Evolutionary conservation across 768 basidiomycete species (phyloP).

Genomic region (Krasilnikovozyma curviuscula): DNA sequence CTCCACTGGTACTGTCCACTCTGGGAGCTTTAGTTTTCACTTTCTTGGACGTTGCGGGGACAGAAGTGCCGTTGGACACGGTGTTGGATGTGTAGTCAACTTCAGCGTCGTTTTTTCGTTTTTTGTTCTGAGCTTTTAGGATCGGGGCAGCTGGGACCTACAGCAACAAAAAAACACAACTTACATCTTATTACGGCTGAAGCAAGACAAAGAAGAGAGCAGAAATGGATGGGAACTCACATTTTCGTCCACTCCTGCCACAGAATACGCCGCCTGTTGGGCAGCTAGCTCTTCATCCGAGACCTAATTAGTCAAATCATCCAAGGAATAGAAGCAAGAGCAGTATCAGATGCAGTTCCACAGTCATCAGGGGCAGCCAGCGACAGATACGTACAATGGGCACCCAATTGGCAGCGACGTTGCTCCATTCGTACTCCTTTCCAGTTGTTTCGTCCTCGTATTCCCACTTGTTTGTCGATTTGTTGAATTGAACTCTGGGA

Average conservation of each 20-base stretch:
- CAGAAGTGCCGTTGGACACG: slow-evolving; percentile 14
- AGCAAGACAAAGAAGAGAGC: background rate
- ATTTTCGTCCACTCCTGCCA: slow-evolving; percentile 83
- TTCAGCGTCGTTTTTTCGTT: slow-evolving; percentile 36
- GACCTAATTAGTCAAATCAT: slow-evolving; percentile 33
- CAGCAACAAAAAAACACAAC: background rate
- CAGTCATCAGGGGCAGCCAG: background rate
- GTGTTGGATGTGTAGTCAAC: slow-evolving; percentile 41
- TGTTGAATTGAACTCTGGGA: slow-evolving; percentile 64
- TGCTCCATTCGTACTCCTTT: slow-evolving; percentile 74
- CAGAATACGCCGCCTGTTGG: slow-evolving; percentile 88
- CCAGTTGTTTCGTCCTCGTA: slow-evolving; percentile 70
- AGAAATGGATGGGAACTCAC: slow-evolving; percentile 32
- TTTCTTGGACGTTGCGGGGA: slow-evolving; percentile 32
- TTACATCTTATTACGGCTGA: background rate
- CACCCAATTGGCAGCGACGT: slow-evolving; percentile 55
- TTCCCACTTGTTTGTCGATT: slow-evolving; percentile 56
- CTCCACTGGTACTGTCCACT: slow-evolving; percentile 1
- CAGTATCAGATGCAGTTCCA: background rate
- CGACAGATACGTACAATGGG: slow-evolving; percentile 44
- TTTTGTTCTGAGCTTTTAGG: slow-evolving; percentile 32
- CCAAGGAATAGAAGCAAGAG: background rate
- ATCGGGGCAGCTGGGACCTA: slow-evolving; percentile 78
- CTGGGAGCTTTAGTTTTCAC: background rate
- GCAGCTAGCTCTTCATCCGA: slow-evolving; percentile 69